Percentiles rank a stretch among this genome's conserved stretches.
These are phyloP conservation scores for Rhizophora mangle DNA, from an alignment of 345 rosid species.

Conservation along the genomic window DNA sequence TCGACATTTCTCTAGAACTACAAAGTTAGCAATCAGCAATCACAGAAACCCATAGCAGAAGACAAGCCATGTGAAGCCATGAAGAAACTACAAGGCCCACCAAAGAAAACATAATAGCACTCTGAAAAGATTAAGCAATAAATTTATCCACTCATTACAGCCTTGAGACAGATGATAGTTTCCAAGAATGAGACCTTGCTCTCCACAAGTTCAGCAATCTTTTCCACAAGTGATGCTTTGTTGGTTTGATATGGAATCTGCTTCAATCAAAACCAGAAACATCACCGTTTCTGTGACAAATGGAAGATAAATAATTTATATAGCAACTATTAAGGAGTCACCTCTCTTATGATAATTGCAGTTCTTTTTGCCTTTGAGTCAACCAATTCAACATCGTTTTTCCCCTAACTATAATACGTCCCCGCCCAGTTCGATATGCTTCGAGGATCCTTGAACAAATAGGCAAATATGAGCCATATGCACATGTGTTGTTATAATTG, in stretches of 20 bases:
- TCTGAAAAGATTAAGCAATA: neutral
- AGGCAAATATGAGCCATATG: slow-evolving; percentile 19
- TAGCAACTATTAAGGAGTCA: slow-evolving; percentile 20
- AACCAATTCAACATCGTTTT: slow-evolving; percentile 77
- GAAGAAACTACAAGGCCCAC: too few relatives aligned
- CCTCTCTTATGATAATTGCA: slow-evolving; percentile 89
- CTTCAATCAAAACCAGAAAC: slow-evolving; percentile 20
- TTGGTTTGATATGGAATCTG: slow-evolving; percentile 95
- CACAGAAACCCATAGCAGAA: neutral
- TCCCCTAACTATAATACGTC: slow-evolving; percentile 80
- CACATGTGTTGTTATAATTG: neutral
- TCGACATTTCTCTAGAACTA: slow-evolving; percentile 1
- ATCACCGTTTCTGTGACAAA: neutral
- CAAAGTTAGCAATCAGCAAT: neutral
- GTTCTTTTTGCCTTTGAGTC: slow-evolving; percentile 72
- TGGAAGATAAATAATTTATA: slow-evolving; percentile 10
- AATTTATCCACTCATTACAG: neutral
- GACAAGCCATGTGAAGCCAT: neutral
- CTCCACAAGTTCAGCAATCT: slow-evolving; percentile 97
- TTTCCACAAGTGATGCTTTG: slow-evolving; percentile 86
- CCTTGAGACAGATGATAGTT: neutral
- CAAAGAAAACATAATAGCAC: too few relatives aligned
- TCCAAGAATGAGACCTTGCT: slow-evolving; percentile 49
- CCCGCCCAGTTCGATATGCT: slow-evolving; percentile 90
- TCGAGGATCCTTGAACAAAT: slow-evolving; percentile 62